phyloP scores from a whole-genome alignment of 176 grass and related monocot genomes.

The Cymbopogon citratus region DNA sequence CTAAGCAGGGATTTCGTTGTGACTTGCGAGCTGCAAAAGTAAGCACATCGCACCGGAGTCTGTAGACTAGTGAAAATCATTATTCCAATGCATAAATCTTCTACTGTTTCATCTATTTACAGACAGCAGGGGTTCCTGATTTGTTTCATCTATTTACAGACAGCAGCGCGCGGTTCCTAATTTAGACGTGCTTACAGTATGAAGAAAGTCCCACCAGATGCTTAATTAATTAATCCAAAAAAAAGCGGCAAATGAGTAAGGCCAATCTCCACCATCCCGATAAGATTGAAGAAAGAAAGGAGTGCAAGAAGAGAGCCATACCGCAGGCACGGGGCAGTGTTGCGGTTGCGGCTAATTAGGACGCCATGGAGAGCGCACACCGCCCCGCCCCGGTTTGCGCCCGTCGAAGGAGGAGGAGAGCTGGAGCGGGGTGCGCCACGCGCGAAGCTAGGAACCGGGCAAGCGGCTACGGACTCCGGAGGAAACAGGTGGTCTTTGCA shows the following conservation, averaged over 20 bases:
- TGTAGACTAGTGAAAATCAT: not conserved
- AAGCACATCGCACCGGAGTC: not conserved
- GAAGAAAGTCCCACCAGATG: not conserved
- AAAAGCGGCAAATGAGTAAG: not conserved
- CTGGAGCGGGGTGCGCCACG: not conserved
- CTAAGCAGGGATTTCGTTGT: not conserved
- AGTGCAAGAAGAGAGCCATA: slow-evolving; percentile 10
- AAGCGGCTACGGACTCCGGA: not conserved
- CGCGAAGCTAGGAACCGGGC: not conserved
- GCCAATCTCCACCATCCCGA: not conserved
- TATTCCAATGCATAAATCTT: not conserved
- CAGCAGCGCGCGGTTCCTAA: not conserved
- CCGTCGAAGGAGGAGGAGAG: not conserved
- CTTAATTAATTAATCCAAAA: not conserved
- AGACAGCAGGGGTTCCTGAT: not conserved
- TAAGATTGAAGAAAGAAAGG: not conserved
- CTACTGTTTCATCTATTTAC: not conserved
- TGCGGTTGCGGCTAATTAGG: not conserved
- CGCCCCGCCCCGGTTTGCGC: no score
- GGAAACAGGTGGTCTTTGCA: not conserved
- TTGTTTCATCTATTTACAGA: not conserved
- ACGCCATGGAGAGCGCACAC: not conserved
- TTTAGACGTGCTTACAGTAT: not conserved
- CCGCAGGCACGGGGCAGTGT: not conserved
- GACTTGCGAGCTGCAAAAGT: not conserved